Base-by-base conservation (phyloP, 768 basidiomycete species). In the Xerocomus brunneocitrinus region DNA sequence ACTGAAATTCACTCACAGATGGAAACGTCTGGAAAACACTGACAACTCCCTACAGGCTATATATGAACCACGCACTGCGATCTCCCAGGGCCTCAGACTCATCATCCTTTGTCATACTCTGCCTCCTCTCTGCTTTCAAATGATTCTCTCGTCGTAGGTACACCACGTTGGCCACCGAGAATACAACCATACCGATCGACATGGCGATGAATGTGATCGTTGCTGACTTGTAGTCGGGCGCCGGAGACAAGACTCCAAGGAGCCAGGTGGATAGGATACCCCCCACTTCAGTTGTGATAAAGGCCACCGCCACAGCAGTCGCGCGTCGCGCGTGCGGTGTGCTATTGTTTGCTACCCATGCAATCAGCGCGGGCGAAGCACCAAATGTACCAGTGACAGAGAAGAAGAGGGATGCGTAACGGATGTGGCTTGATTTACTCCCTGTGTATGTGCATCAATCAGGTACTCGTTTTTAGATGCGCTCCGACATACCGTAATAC, bases 231-330 rank as follows among this genome's bases (percentile, higher is more conserved):
- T 83, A 84, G n/a, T 70, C 50, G 3, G 82, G 83, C 0, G 75
- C 69, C 0, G 76, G 67, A 7, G 79, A 82, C 3, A 83, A 61
- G 2, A 54, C 57, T 10, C 81, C 82, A 22, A 83, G 64, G 3
- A 84, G 73, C 83, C 83, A 85, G 0, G 82, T 83, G 3, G 77
- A 72, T n/a, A 85, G 75, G 47, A 85, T 82, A 3, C 81, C 81
- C 1, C 82, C 82, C 0, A 73, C 66, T 59, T 85, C 81, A 8
- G 77, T 78, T 71, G 78, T 71, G 55, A 78, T 77, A 52, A 79
- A 79, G 1, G 74, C 73, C 14, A 83, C 69, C 10, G 81, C 82
- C 46, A 85, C 74, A 24, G 76, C 72, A 2, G 83, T 82, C 1
- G 82, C 84, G 8, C 83, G 76, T 32, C 81, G 72, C 28, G 71